Evolutionary conservation across 306 rosid species (phyloP).

Genomic region (Gynostemma pentaphyllum): DNA sequence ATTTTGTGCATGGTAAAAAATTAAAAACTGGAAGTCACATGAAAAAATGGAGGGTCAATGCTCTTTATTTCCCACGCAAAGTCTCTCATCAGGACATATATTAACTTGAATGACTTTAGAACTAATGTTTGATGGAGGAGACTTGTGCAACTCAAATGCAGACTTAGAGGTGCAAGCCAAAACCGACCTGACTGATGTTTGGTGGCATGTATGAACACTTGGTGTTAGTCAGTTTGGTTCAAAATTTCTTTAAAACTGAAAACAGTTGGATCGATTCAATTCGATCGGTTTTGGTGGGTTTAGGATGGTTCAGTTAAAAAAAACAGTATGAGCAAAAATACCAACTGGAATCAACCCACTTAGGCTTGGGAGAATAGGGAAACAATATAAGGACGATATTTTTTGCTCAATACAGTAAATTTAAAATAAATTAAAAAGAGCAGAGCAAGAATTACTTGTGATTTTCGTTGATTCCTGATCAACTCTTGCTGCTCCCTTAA

Average conservation of each 20-base stretch:
- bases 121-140: background rate
- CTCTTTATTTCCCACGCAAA: background rate
- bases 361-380: too few relatives aligned
- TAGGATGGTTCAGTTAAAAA: too few relatives aligned
- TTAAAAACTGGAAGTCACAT: background rate
- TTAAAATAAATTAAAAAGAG: background rate
- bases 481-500: conserved; percentile 83
- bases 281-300: too few relatives aligned
- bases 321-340: too few relatives aligned
- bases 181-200: too few relatives aligned
- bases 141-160: background rate
- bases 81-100: background rate
- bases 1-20: background rate
- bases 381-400: background rate
- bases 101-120: background rate
- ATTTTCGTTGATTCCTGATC: conserved; percentile 66
- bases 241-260: too few relatives aligned
- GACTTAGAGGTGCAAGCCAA: background rate
- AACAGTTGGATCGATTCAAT: too few relatives aligned
- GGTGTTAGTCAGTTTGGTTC: too few relatives aligned
- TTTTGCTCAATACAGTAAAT: background rate
- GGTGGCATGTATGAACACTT: too few relatives aligned
- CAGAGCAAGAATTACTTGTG: conserved; percentile 42
- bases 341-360: too few relatives aligned
- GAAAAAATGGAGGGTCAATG: background rate